These are phyloP conservation scores for Pseudonitzschia multiseries DNA, from an alignment of 108 stramenopile species.

Conservation along the genomic window DNA sequence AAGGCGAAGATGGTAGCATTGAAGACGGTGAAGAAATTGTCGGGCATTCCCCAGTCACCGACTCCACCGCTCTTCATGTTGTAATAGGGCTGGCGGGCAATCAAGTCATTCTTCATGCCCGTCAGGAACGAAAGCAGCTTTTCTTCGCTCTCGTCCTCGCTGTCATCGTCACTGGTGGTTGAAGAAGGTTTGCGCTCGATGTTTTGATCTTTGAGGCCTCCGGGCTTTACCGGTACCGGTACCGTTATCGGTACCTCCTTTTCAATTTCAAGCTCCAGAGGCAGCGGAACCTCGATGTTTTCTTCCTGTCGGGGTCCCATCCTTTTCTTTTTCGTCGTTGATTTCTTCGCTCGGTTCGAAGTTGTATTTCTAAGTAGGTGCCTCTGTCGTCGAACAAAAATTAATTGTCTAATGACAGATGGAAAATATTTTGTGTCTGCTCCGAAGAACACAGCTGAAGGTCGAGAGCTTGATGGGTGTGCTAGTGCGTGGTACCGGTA, in stretches of 20 bases:
- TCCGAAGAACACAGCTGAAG: no score
- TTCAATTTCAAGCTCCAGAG: neutral
- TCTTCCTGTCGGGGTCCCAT: neutral
- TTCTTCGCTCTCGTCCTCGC: neutral
- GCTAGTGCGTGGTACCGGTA: no score
- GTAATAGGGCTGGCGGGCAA: constrained; percentile 3
- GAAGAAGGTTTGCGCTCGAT: no score
- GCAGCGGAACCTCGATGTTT: neutral
- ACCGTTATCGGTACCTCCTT: no score
- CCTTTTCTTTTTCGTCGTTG: neutral
- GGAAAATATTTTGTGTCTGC: no score
- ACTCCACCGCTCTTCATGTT: constrained; percentile 1
- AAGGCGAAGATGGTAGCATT: constrained; percentile 52
- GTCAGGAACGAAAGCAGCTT: constrained; percentile 14
- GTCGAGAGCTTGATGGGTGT: no score
- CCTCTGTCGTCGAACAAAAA: no score
- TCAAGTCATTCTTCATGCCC: constrained; percentile 16
- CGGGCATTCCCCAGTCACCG: constrained; percentile 9
- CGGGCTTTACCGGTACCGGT: no score
- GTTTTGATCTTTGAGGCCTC: no score
- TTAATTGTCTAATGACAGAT: no score
- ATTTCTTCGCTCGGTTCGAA: neutral
- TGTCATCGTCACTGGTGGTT: no score
- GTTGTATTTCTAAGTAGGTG: neutral
- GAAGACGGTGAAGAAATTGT: constrained; percentile 18